Base-by-base conservation (phyloP, 1,139 yeast genomes). In the Kodamaea suecica region DNA sequence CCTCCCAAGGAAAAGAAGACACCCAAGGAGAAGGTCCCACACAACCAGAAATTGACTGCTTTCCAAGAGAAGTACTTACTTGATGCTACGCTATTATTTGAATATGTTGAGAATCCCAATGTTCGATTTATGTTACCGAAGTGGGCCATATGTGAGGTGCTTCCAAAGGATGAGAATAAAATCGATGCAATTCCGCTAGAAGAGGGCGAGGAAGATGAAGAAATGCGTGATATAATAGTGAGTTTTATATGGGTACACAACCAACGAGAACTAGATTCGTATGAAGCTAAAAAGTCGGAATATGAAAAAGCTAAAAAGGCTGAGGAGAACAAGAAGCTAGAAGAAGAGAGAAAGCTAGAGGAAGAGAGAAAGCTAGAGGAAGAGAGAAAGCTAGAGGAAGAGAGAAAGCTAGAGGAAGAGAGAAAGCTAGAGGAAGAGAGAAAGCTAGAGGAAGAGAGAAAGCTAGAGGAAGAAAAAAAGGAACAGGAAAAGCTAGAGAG, bases 81-180 rank as follows among this genome's bases (percentile, higher is more conserved):
- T 27, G 76, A 78, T 49, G 88, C 95, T 0, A 84, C 86, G 33
- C 57, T 92, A 31, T 79, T 88, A 10, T 81, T 92, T 58, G 98
- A 92, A 57, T 90, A 80, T 59, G 73, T 73, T 26, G 97, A 92
- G 48, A 82, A 81, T 53, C 76, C 94, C 0, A 74, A 82, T 35
- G 82, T 82, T 7, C 70, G 97, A 37, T 90, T 76, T 49, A 61
- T 74, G 40, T 52, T 90, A 2, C 97, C 97, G 0, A 80, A 80
- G 44, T 77, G 84, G 45, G 76, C 92, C 1, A 73, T 90, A 4
- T 67, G 84, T 42, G 97, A 90, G 58, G 76, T 77, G 4, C 43
- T 47, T 6, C 40, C 40, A 35, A 45, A 45, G 12, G 52, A 48
- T 24, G 53, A 34, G 27, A 20, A 9, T 8, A 52, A 2, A 55